Base-by-base conservation (phyloP, 2,329 filamentous ascomycete species). In the Penicillium sp. region DNA sequence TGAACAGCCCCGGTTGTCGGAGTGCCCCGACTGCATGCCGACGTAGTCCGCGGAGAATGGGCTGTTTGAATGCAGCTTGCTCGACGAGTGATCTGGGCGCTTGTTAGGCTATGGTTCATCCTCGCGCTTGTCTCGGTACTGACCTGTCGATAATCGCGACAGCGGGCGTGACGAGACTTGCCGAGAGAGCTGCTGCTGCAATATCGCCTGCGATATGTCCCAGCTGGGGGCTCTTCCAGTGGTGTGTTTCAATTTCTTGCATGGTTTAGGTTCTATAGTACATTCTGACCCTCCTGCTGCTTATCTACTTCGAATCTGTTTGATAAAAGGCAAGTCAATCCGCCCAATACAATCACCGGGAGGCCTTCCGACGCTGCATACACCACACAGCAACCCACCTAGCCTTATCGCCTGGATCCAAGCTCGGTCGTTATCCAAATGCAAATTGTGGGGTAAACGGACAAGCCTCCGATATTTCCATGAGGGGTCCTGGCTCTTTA, bases 91-190 rank as follows among this genome's bases (percentile, higher is more conserved):
- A 56, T 42, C 65, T 69, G n/a, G 6, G 13, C 11, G 11, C 16
- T 24, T 36, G 21, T 51, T 32, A 42, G 24, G 36, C 27, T 7
- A 36, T 27, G 16, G 24, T 27, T 4, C 38, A 6, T 18, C 4
- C 6, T 14, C 16, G 14, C 5, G 11, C 27, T 48, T 36, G n/a
- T 11, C 21, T 34, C 11, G 14, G 38, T 3, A 54, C 53, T 18
- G 32, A 67, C 67, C 67, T 59, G 32, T 68, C 67, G 31, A 69
- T 68, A 22, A 68, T 61, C 5, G 66, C 62, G 6, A 67, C 63
- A 7, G 63, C 56, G 5, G 67, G 65, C 11, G 66, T 58, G 0
- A 69, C 60, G 18, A 68, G 21, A 4, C 59, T 63, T 3, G 67
- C 66, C 6, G 66, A 68, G 16, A 59, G 42, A 14, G 59, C 49